Evolutionary conservation across 257 asterid species (phyloP).

Genomic region (Solanum arcanum): DNA sequence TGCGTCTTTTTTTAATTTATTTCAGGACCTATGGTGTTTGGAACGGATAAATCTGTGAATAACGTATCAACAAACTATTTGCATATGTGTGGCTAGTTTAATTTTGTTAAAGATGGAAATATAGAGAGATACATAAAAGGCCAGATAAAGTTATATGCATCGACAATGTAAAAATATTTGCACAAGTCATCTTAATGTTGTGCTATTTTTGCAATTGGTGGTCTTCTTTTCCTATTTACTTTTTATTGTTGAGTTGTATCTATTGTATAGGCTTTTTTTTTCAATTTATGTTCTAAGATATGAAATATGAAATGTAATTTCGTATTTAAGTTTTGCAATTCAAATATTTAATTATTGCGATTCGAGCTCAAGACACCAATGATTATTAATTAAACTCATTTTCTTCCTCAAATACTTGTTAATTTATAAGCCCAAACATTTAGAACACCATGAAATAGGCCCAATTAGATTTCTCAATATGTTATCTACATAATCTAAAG

Average conservation of each 20-base stretch:
- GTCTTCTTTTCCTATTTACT: background rate
- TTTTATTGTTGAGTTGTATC: background rate
- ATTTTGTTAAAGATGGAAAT: background rate
- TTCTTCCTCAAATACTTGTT: background rate
- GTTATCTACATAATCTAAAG: background rate
- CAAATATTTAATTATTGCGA: background rate
- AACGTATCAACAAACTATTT: conserved; percentile 6
- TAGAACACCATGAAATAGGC: background rate
- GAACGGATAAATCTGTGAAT: conserved; percentile 30
- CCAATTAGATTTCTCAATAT: background rate
- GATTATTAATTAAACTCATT: background rate
- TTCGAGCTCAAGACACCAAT: background rate
- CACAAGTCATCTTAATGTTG: background rate
- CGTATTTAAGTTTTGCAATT: background rate
- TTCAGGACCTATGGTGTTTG: conserved; percentile 60
- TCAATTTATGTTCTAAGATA: background rate
- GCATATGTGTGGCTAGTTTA: background rate
- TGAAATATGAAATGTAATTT: background rate
- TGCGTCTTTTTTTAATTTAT: background rate
- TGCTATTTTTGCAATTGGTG: background rate
- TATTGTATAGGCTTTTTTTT: background rate
- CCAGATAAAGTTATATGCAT: background rate
- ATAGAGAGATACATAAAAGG: background rate
- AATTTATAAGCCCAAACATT: background rate
- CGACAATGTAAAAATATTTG: background rate